Evolutionary conservation across 192 early-diverging fungal species (phyloP), one percentile per base, ranked within the genome.

Genomic region (Geranomyces michiganensis): DNA sequence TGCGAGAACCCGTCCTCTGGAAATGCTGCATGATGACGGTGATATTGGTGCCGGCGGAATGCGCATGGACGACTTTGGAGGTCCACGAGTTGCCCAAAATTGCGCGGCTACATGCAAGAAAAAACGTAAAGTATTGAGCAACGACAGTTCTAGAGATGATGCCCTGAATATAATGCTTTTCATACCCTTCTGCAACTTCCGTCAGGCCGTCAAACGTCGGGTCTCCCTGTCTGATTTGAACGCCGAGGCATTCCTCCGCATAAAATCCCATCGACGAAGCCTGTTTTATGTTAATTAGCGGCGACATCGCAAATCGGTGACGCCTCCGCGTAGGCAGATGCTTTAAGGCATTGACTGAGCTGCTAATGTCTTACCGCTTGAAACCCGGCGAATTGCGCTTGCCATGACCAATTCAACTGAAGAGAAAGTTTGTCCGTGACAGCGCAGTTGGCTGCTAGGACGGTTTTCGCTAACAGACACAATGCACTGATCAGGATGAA

Each of bases 61-160:
- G 67, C 0, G 67, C 19, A 29, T 47, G 19, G 2, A 49, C 67
- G 10, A 66, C 65, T 44, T 66, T 48, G 30, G 30, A 36, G 12
- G 67, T 68, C 67, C 67, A 68, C n/a, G 67, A 44, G 55, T 68
- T 68, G 24, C 67, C 67, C 56, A 68, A 68, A 1, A 68, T 51
- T 1, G 67, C 67, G 12, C 67, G 47, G 17, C 67, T 68, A n/a
- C n/a, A n/a, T n/a, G 55, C 1, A 30, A 22, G 21, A 29, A 36
- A 13, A 8, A 47, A 30, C 5, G 10, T 41, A 41, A n/a, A n/a
- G n/a, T n/a, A n/a, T n/a, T 41, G 36, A 41, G 36, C 36, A 41
- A 41, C 10, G 10, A 41, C 27, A 3, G 21, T 56, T 56, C 13
- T 8, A 29, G 53, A 13, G 8, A 56, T 3, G 53, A 48, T n/a